These are phyloP conservation scores for Vigna unguiculata DNA, from an alignment of 306 rosid species.

Conservation along the genomic window DNA sequence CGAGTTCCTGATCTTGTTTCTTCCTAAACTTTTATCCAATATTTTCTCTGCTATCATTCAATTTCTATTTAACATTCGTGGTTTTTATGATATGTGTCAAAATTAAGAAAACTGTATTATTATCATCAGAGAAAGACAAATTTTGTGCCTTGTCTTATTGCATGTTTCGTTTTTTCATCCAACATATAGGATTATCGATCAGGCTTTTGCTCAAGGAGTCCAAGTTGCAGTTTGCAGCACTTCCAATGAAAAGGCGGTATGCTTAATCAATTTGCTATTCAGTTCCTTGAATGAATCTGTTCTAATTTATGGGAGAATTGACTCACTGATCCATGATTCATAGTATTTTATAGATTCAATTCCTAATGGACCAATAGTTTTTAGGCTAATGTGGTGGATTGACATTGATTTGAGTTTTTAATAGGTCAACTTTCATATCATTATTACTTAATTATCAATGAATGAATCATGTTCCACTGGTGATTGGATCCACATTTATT, in stretches of 20 bases:
- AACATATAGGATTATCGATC: conserved; percentile 83
- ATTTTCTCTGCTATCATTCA: neutral
- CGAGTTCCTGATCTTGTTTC: conserved; percentile 20
- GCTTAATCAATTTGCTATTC: conserved; percentile 57
- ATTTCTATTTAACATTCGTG: neutral
- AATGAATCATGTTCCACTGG: conserved; percentile 10
- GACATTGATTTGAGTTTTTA: neutral
- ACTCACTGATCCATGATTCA: conserved; percentile 16
- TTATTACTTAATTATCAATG: conserved; percentile 10
- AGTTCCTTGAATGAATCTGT: conserved; percentile 41
- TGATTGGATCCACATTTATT: conserved; percentile 30
- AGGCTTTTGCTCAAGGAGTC: conserved; percentile 86
- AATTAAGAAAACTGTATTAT: conserved; percentile 5
- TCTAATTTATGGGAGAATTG: conserved; percentile 28
- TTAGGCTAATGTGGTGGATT: conserved; percentile 20
- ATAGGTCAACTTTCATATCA: conserved; percentile 11
- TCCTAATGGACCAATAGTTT: conserved; percentile 25
- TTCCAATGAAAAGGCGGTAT: conserved; percentile 99
- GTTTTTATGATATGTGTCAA: conserved; percentile 4
- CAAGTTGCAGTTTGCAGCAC: conserved; percentile 99
- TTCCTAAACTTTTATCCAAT: neutral
- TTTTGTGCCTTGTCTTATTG: conserved; percentile 31
- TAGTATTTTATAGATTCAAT: conserved; percentile 16
- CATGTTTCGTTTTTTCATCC: conserved; percentile 40
- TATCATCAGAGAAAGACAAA: conserved; percentile 5